Evolutionary conservation across 2,329 filamentous ascomycete species (phyloP).

Genomic region (Cadophora malorum): DNA sequence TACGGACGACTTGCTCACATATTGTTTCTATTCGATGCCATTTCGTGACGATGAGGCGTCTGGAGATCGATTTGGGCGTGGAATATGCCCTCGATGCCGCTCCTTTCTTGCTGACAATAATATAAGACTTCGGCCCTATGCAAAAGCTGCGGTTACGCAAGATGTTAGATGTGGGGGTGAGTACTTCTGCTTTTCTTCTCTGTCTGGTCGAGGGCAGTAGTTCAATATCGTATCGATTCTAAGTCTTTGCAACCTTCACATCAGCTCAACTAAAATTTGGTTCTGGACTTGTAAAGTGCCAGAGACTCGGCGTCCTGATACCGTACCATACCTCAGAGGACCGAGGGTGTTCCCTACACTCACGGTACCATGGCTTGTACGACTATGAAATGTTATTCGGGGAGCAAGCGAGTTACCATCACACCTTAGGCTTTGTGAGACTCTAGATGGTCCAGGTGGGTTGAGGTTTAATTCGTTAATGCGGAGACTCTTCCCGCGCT

Average conservation of each 20-base stretch:
- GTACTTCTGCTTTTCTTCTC: background rate
- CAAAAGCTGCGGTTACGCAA: slow-evolving; percentile 3
- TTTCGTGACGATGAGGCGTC: background rate
- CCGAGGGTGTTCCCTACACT: slow-evolving; percentile 3
- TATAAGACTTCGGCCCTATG: slow-evolving; percentile 1
- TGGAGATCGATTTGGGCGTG: background rate
- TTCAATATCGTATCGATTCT: background rate
- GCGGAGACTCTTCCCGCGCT: background rate
- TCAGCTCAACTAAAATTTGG: background rate
- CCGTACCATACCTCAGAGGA: background rate
- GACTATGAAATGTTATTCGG: background rate
- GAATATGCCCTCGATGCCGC: background rate
- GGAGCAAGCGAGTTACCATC: slow-evolving; percentile 4
- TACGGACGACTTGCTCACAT: background rate
- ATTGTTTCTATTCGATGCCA: background rate
- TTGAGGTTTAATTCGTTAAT: slow-evolving; percentile 3
- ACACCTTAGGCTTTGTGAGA: background rate
- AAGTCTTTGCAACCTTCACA: background rate
- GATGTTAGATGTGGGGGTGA: background rate
- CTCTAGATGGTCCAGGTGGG: background rate
- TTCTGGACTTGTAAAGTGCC: background rate
- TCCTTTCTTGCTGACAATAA: background rate
- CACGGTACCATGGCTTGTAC: background rate
- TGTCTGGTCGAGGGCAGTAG: background rate
- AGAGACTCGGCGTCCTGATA: slow-evolving; percentile 1